These are phyloP conservation scores for Tolypocladium nubicola DNA, from an alignment of 2,329 filamentous ascomycete species.

Conservation along the genomic window DNA sequence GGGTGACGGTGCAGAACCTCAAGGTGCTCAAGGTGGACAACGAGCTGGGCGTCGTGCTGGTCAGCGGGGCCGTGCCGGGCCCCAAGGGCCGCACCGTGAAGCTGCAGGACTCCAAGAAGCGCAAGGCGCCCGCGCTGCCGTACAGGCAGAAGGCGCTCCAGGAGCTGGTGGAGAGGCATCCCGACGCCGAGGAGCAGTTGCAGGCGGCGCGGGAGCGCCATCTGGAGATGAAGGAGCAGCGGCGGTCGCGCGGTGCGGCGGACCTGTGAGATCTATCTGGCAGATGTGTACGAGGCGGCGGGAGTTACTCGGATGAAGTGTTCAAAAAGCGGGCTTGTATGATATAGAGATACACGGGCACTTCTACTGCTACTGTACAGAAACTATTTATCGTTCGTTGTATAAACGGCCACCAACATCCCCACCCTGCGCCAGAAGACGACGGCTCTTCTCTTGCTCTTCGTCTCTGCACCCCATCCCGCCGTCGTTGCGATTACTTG, in stretches of 20 bases:
- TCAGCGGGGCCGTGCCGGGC: slow-evolving; percentile 78
- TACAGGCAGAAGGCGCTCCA: slow-evolving; percentile 35
- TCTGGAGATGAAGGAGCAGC: slow-evolving; percentile 41
- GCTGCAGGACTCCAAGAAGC: slow-evolving; percentile 86
- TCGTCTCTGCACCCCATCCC: not conserved
- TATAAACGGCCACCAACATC: not conserved
- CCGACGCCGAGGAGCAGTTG: slow-evolving; percentile 33
- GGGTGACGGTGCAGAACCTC: slow-evolving; percentile 83
- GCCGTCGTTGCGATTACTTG: slow-evolving; percentile 11
- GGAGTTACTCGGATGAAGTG: slow-evolving; percentile 9
- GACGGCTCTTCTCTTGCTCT: not conserved
- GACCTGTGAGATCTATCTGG: slow-evolving; percentile 5
- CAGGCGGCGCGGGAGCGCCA: slow-evolving; percentile 39
- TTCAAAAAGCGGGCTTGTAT: slow-evolving; percentile 22
- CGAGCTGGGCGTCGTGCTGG: slow-evolving; percentile 76
- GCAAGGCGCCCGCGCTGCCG: slow-evolving; percentile 44
- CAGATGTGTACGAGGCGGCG: slow-evolving; percentile 1
- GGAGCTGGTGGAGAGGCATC: slow-evolving; percentile 34
- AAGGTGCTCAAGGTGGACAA: slow-evolving; percentile 81
- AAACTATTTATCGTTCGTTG: not conserved
- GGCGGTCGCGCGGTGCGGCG: slow-evolving; percentile 17
- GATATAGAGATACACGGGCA: slow-evolving; percentile 25
- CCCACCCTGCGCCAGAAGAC: not conserved
- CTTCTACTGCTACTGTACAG: slow-evolving; percentile 8
- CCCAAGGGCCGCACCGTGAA: slow-evolving; percentile 79